These are phyloP conservation scores for Candolleomyces aberdarensis DNA, from an alignment of 768 basidiomycete species.

Conservation along the genomic window DNA sequence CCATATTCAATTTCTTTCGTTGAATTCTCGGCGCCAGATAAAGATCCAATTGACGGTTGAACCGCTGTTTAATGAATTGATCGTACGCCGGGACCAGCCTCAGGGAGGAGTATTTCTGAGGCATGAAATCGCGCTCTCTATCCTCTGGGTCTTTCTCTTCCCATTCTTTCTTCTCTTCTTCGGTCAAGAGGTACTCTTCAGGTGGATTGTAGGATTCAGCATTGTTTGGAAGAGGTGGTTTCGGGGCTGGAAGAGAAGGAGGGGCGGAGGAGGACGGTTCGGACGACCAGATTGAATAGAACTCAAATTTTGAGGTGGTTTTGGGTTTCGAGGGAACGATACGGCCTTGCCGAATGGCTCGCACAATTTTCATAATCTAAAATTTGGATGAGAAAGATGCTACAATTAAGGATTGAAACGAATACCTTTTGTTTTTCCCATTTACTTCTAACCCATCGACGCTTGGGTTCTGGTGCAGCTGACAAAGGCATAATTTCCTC, in stretches of 20 bases:
- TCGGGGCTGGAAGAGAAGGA: slow-evolving; percentile 92
- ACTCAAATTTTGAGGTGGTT: slow-evolving; percentile 60
- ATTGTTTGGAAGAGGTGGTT: slow-evolving; percentile 83
- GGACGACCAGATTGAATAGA: slow-evolving; percentile 85
- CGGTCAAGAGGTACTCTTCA: slow-evolving; percentile 89
- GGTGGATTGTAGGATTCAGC: slow-evolving; percentile 99
- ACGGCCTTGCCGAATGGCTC: slow-evolving; percentile 93
- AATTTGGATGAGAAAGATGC: slow-evolving; percentile 1
- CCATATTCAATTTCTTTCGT: slow-evolving; percentile 83
- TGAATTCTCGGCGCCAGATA: slow-evolving; percentile 95
- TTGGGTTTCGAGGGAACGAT: slow-evolving; percentile 90
- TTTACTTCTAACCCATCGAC: slow-evolving; percentile 95
- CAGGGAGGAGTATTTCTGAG: slow-evolving; percentile 79
- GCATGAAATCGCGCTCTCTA: slow-evolving; percentile 84
- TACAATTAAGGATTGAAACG: background rate
- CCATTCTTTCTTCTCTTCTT: slow-evolving; percentile 80
- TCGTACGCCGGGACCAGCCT: slow-evolving; percentile 91
- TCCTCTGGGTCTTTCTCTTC: slow-evolving; percentile 83
- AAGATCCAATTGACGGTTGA: slow-evolving; percentile 90
- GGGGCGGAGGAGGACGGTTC: slow-evolving; percentile 69
- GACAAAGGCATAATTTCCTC: slow-evolving; percentile 94
- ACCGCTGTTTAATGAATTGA: slow-evolving; percentile 90
- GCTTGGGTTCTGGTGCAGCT: slow-evolving; percentile 90
- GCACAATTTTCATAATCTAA: slow-evolving; percentile 99
- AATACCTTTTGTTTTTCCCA: slow-evolving; percentile 99